Percentiles rank a stretch among this genome's conserved stretches.
Conservation (phyloP, 257 asterid genomes). For the Nicotiana tomentosiformis region DNA sequence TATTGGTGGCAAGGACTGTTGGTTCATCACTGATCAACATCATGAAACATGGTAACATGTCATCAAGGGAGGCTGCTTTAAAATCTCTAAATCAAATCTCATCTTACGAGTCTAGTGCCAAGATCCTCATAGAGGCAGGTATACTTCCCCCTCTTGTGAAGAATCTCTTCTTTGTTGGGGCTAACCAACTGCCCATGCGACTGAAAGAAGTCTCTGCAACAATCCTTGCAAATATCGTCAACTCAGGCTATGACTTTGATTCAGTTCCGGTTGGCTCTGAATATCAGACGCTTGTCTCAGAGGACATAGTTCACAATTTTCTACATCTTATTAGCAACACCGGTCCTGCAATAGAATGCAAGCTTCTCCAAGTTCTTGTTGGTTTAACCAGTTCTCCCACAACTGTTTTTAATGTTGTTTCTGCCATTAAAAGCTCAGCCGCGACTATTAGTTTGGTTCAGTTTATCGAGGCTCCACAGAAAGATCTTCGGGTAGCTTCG, state of each 20-base stretch:
- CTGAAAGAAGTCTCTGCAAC: slow-evolving; percentile 90
- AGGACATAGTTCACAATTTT: slow-evolving; percentile 67
- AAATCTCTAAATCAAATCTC: slow-evolving; percentile 85
- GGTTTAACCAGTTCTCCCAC: slow-evolving; percentile 68
- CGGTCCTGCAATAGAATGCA: slow-evolving; percentile 88
- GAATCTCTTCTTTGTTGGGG: slow-evolving; percentile 76
- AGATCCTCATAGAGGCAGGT: slow-evolving; percentile 75
- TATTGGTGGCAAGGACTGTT: slow-evolving; percentile 61
- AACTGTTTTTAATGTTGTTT: slow-evolving; percentile 61
- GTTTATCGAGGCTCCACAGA: slow-evolving; percentile 84
- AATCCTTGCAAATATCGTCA: slow-evolving; percentile 74
- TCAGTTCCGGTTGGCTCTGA: slow-evolving; percentile 66
- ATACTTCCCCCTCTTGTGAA: slow-evolving; percentile 91
- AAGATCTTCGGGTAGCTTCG: slow-evolving; percentile 74
- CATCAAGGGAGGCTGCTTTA: slow-evolving; percentile 80
- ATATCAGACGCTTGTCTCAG: slow-evolving; percentile 77
- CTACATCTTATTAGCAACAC: slow-evolving; percentile 89
- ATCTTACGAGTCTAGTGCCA: slow-evolving; percentile 76
- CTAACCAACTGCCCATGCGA: slow-evolving; percentile 59
- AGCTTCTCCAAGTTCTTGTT: slow-evolving; percentile 86
- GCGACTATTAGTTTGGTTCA: slow-evolving; percentile 86
- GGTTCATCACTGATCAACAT: slow-evolving; percentile 75
- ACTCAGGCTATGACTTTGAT: slow-evolving; percentile 74
- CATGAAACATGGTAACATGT: slow-evolving; percentile 48
- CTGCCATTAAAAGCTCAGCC: slow-evolving; percentile 82